These are phyloP conservation scores for Lyophyllum semitale DNA, from an alignment of 768 basidiomycete genomes.

Conservation along the genomic window DNA sequence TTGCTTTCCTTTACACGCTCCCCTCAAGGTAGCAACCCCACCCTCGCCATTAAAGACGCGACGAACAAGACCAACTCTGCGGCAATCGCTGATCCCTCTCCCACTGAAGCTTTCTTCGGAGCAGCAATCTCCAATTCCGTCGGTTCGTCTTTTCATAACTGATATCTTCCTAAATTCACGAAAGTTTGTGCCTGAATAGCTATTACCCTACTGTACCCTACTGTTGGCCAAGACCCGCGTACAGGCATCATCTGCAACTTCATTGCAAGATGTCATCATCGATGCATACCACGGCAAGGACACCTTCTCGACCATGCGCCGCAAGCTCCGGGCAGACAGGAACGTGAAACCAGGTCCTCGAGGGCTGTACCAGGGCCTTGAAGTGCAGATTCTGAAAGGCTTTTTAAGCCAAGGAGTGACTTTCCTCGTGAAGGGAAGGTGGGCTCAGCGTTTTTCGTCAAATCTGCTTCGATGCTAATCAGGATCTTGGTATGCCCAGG, in stretches of 20 bases:
- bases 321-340: conserved; percentile 8
- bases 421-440: conserved; percentile 53
- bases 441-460: not conserved
- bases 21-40: conserved; percentile 4
- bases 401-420: conserved; percentile 61
- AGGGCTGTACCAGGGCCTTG: conserved; percentile 56
- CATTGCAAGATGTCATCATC: conserved; percentile 27
- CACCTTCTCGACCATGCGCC: conserved; percentile 2
- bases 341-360: conserved; percentile 24
- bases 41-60: not conserved
- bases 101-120: conserved; percentile 55
- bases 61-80: not conserved
- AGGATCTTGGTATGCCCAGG: conserved; percentile 2
- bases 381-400: conserved; percentile 44
- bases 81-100: conserved; percentile 30
- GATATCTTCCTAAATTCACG: not conserved
- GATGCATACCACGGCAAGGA: conserved; percentile 35
- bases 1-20: conserved; percentile 28
- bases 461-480: too few species aligned
- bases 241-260: conserved; percentile 45
- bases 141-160: conserved; percentile 23
- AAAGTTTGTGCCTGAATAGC: conserved; percentile 26
- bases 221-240: conserved; percentile 61
- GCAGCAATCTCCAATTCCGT: conserved; percentile 56
- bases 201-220: conserved; percentile 53